These are phyloP conservation scores for Microglena sp. DNA, from an alignment of 139 green algal species.

Conservation along the genomic window DNA sequence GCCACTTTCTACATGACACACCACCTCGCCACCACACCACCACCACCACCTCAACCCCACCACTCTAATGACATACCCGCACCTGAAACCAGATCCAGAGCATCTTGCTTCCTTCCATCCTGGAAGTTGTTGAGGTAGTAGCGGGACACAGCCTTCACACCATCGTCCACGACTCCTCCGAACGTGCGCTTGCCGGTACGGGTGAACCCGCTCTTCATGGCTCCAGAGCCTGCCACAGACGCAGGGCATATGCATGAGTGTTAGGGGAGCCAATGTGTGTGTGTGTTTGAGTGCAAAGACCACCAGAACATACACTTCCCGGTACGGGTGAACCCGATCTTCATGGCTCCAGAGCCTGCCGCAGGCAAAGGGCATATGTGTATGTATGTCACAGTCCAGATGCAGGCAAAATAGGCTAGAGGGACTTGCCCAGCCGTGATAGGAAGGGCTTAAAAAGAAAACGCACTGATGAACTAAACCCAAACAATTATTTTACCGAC, in stretches of 20 bases:
- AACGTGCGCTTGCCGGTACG: conserved; percentile 76
- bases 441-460: no score
- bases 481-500: no score
- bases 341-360: conserved; percentile 62
- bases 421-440: no score
- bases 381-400: no score
- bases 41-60: no score
- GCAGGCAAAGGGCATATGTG: no score
- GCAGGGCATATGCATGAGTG: not conserved
- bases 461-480: no score
- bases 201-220: conserved; percentile 84
- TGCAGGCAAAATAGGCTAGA: no score
- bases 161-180: conserved; percentile 73
- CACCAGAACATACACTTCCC: no score
- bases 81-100: conserved; percentile 68
- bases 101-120: conserved; percentile 82
- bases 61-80: not conserved
- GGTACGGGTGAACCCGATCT: conserved; percentile 82
- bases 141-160: conserved; percentile 55
- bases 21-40: not conserved
- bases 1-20: not conserved
- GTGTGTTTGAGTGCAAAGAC: not conserved
- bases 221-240: conserved; percentile 36
- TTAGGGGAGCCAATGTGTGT: not conserved
- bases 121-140: conserved; percentile 92